Percentiles rank a stretch among this genome's conserved stretches.
phyloP scores from a whole-genome alignment of 2,329 filamentous ascomycete species.

The Colletotrichum orchidophilum region DNA sequence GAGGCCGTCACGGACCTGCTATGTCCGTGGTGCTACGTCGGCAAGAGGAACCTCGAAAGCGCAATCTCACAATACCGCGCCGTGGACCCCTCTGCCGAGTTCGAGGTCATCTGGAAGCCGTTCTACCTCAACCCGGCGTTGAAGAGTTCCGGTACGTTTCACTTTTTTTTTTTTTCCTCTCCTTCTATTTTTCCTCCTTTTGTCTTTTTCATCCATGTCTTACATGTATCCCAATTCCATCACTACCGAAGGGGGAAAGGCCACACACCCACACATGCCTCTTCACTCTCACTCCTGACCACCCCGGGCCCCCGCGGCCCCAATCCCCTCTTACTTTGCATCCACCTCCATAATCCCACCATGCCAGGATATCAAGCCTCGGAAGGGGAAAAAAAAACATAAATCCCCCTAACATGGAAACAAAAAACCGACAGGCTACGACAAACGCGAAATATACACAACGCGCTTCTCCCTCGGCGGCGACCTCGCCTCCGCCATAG shows the following conservation, averaged over 20 bases:
- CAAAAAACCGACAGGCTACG: conserved; percentile 43
- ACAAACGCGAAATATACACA: conserved; percentile 49
- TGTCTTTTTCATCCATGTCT: too few relatives aligned
- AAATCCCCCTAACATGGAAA: neutral
- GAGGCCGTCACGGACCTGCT: conserved; percentile 60
- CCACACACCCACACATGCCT: neutral
- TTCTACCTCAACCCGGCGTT: conserved; percentile 54
- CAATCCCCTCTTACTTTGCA: neutral
- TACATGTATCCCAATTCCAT: neutral
- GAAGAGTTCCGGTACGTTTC: conserved; percentile 39
- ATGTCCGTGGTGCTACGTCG: conserved; percentile 63
- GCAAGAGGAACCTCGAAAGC: conserved; percentile 54
- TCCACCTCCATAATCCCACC: neutral
- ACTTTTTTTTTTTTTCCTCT: neutral
- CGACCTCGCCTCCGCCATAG: conserved; percentile 40
- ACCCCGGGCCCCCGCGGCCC: too few relatives aligned
- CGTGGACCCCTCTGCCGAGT: conserved; percentile 52
- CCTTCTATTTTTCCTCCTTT: neutral
- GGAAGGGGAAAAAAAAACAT: neutral
- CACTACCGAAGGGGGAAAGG: too few relatives aligned
- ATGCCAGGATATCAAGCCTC: too few relatives aligned
- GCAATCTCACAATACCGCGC: conserved; percentile 54
- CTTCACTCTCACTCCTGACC: neutral
- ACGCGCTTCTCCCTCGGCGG: neutral
- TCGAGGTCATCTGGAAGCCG: conserved; percentile 58